Evolutionary conservation across 129 eudicot species (phyloP), one percentile per base, ranked within the genome.

Genomic region (Oenanthe sinensis): DNA sequence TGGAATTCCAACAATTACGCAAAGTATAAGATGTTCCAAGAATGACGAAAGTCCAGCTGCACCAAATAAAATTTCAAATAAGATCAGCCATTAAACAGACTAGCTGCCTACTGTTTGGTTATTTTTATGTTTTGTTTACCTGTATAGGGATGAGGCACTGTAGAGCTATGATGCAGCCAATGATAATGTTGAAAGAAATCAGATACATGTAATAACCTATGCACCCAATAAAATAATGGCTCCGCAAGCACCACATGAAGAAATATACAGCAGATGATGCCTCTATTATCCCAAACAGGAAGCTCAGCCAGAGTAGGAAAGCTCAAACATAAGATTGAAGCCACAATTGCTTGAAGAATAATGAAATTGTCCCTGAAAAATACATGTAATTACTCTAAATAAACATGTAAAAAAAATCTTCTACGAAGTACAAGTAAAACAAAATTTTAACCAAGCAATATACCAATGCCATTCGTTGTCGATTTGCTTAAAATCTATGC

Each of bases 391-490:
- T 58, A 75, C 39, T 48, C 39, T 30, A 33, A 81, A 36, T 14
- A 6, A 42, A 1, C 42, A 58, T 67, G 14, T 44, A 42, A 75
- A 71, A 52, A 55, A 82, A 39, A 8, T 28, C 47, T 42, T 17
- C 26, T 39, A 2, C 4, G 0, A 28, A 6, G 33, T 42, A 72
- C 4, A 13, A 33, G 0, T 4, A 13, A 3, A 5, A 13, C 22
- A 74, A 4, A 74, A 15, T 6, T 6, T 74, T 74, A 45, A 24
- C 11, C 40, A 45, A 45, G n/a, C 10, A 0, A 74, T 24, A 46
- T 89, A 92, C 97, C 97, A 92, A 80, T 92, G 87, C 96, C 97
- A 92, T 77, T 92, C 93, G 19, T 80, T 79, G 76, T 92, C 96
- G n/a, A 92, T 92, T 76, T 92, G 96, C 70, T 81, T 82, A 79